A percentile compares a stretch with the other conserved stretches of the same genome.
Evolutionary conservation across 2,329 filamentous ascomycete species (phyloP).

Genomic region (Pezicula carpinea): DNA sequence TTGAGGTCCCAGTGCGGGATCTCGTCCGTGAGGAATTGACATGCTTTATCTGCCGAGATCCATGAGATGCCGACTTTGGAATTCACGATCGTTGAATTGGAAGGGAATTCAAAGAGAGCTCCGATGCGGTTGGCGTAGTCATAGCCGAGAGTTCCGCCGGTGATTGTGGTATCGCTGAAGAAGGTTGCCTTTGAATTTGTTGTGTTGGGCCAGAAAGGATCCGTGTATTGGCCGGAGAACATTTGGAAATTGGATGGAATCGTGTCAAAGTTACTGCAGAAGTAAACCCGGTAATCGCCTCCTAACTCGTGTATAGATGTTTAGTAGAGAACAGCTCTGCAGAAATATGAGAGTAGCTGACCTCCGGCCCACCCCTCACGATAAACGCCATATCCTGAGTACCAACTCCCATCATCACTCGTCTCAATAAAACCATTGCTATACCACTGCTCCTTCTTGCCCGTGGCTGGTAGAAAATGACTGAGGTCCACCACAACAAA

Average conservation of each 20-base stretch:
- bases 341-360: not conserved
- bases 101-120: slow-evolving; percentile 43
- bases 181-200: slow-evolving; percentile 35
- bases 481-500: slow-evolving; percentile 43
- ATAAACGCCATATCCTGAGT: slow-evolving; percentile 43
- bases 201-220: slow-evolving; percentile 33
- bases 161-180: slow-evolving; percentile 47
- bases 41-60: slow-evolving; percentile 41
- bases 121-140: slow-evolving; percentile 39
- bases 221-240: slow-evolving; percentile 42
- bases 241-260: slow-evolving; percentile 32
- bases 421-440: slow-evolving; percentile 35
- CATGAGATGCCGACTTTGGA: slow-evolving; percentile 45
- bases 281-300: slow-evolving; percentile 55
- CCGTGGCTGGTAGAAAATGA: slow-evolving; percentile 38
- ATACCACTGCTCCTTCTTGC: slow-evolving; percentile 36
- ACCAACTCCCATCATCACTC: slow-evolving; percentile 33
- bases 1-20: slow-evolving; percentile 38
- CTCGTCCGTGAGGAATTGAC: slow-evolving; percentile 37
- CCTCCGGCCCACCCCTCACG: slow-evolving; percentile 40
- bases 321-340: slow-evolving; percentile 43
- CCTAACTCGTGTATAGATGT: slow-evolving; percentile 53
- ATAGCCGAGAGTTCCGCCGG: slow-evolving; percentile 46
- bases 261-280: slow-evolving; percentile 55
- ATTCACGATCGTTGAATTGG: slow-evolving; percentile 31